These are phyloP conservation scores for Colletotrichum godetiae DNA, from an alignment of 2,329 filamentous ascomycete genomes.

Conservation along the genomic window DNA sequence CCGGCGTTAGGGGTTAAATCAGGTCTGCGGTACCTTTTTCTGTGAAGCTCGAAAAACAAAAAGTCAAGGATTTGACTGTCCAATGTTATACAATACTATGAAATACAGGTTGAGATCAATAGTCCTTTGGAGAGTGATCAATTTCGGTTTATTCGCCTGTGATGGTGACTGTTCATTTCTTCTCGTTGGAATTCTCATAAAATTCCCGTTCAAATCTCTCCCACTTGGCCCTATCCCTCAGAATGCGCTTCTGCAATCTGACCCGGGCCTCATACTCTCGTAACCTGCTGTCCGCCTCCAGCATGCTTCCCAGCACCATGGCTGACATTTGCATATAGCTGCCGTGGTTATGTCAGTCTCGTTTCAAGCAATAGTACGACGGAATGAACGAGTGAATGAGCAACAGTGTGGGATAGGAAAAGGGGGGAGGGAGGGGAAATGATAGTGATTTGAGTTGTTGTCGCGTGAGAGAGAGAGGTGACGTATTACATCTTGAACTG, in stretches of 20 bases:
- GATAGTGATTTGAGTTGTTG: background rate
- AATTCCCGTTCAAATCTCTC: constrained; percentile 73
- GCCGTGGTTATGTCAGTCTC: constrained; percentile 16
- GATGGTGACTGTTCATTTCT: constrained; percentile 24
- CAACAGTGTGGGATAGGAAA: no score
- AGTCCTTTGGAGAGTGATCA: background rate
- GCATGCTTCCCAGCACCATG: constrained; percentile 82
- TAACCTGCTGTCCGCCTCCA: constrained; percentile 78
- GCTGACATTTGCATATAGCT: constrained; percentile 88
- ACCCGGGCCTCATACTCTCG: constrained; percentile 74
- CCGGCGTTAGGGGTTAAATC: constrained; percentile 46
- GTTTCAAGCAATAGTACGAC: background rate
- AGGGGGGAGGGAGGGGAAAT: background rate
- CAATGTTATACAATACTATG: constrained; percentile 26
- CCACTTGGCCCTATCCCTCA: constrained; percentile 76
- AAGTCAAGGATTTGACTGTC: constrained; percentile 7
- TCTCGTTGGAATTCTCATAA: constrained; percentile 53
- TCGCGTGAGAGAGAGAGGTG: constrained; percentile 30
- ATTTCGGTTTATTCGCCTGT: background rate
- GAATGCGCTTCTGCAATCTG: constrained; percentile 71
- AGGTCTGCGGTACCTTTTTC: constrained; percentile 12
- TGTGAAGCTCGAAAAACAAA: constrained; percentile 19
- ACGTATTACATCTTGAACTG: constrained; percentile 80
- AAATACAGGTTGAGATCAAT: constrained; percentile 12
- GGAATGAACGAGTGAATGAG: background rate